phyloP scores from a whole-genome alignment of 495 filamentous ascomycete genomes.

The Staphylotrichum longicolle region DNA sequence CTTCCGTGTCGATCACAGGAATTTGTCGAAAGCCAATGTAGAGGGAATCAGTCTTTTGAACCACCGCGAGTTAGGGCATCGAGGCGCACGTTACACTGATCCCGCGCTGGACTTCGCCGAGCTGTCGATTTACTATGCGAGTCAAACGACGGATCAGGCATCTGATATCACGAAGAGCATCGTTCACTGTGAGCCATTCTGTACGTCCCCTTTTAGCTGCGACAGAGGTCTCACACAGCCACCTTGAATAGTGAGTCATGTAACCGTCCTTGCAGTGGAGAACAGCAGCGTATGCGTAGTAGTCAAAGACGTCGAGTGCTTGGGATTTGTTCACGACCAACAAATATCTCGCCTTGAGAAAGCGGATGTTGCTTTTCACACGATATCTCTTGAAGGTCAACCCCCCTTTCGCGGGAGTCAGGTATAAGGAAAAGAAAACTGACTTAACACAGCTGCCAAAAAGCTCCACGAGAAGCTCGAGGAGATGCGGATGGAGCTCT shows the following conservation, averaged over 20 bases:
- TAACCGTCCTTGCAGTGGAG: not conserved
- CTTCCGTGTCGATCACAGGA: constrained; percentile 8
- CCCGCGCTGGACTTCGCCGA: constrained; percentile 8
- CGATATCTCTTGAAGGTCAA: constrained; percentile 9
- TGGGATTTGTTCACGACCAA: constrained; percentile 4
- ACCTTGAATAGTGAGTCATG: not conserved
- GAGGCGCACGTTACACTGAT: not conserved
- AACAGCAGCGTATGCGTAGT: constrained; percentile 6
- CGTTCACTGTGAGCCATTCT: constrained; percentile 6
- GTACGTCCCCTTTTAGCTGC: not conserved
- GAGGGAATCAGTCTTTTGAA: constrained; percentile 8
- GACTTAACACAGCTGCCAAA: constrained; percentile 11
- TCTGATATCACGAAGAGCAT: constrained; percentile 5
- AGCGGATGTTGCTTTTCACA: constrained; percentile 8
- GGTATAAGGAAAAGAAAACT: not conserved
- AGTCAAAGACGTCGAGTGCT: constrained; percentile 17
- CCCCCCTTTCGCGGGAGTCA: no score
- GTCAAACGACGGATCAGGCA: not conserved
- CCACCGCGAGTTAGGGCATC: not conserved
- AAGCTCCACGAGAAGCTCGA: constrained; percentile 22
- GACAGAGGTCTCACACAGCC: not conserved
- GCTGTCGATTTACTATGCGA: constrained; percentile 11
- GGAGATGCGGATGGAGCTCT: constrained; percentile 28
- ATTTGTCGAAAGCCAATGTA: not conserved
- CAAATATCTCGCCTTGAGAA: constrained; percentile 5